These are phyloP conservation scores for Cystofilobasidium capitatum DNA, from an alignment of 768 basidiomycete species.

Conservation along the genomic window DNA sequence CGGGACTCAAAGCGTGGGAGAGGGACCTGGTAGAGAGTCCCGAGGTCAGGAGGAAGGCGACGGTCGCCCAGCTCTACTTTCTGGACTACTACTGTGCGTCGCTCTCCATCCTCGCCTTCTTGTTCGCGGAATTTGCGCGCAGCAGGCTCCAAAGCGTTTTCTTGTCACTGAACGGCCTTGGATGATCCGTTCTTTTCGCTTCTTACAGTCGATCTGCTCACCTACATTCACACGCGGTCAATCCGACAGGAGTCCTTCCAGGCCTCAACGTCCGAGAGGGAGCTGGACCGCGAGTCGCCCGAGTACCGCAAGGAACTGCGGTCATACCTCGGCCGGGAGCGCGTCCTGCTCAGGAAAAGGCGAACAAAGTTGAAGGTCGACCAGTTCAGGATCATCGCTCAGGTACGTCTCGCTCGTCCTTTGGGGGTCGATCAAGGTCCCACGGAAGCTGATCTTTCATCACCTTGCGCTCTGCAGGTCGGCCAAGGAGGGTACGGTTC, in stretches of 20 bases:
- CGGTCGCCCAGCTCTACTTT: conserved; percentile 94
- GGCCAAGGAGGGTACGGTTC: conserved; percentile 99
- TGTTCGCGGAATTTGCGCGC: neutral
- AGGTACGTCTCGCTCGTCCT: conserved; percentile 38
- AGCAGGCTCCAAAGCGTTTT: neutral
- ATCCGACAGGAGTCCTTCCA: conserved; percentile 68
- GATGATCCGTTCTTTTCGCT: neutral
- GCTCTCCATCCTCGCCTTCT: neutral
- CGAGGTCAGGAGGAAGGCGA: conserved; percentile 89
- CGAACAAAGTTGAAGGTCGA: conserved; percentile 85
- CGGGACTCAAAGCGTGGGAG: conserved; percentile 60
- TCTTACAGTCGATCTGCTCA: conserved; percentile 60
- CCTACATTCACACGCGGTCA: conserved; percentile 77
- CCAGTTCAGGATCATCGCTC: conserved; percentile 95
- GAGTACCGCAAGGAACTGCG: conserved; percentile 62
- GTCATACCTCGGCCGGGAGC: conserved; percentile 87
- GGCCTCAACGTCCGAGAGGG: conserved; percentile 62
- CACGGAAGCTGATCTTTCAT: neutral
- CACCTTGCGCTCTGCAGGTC: conserved; percentile 44
- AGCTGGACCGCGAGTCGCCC: conserved; percentile 31
- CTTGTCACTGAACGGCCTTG: neutral
- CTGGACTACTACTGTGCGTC: conserved; percentile 78
- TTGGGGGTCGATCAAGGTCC: neutral
- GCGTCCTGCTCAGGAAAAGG: conserved; percentile 82
- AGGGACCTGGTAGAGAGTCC: conserved; percentile 67